phyloP scores from a whole-genome alignment of 345 rosid species.

The Stellera chamaejasme region DNA sequence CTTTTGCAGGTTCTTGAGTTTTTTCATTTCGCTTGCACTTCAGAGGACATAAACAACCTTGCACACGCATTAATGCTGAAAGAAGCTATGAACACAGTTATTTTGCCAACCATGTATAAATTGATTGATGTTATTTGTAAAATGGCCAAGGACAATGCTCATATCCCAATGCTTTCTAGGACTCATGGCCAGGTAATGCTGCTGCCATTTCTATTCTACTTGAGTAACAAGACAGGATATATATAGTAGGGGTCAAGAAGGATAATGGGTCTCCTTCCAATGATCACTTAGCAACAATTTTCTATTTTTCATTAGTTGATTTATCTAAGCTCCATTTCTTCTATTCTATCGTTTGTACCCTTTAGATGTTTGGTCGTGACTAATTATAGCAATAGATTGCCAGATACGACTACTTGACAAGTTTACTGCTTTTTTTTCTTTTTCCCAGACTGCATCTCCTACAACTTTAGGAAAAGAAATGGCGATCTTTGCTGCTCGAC shows the following conservation, averaged over 20 bases:
- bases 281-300: background rate
- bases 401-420: background rate
- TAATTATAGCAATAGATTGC: background rate
- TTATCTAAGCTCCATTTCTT: background rate
- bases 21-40: slow-evolving; percentile 95
- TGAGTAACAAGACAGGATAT: background rate
- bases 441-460: slow-evolving; percentile 84
- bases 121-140: slow-evolving; percentile 47
- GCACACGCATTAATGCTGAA: slow-evolving; percentile 89
- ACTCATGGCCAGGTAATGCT: slow-evolving; percentile 91
- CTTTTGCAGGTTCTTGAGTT: slow-evolving; percentile 73
- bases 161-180: slow-evolving; percentile 84
- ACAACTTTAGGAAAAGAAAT: slow-evolving; percentile 94
- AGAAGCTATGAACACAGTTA: slow-evolving; percentile 49
- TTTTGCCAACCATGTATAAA: slow-evolving; percentile 70
- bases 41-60: slow-evolving; percentile 94
- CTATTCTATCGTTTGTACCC: slow-evolving; percentile 6
- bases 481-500: slow-evolving; percentile 82
- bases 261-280: background rate
- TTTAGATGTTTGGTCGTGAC: background rate
- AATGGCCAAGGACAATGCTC: slow-evolving; percentile 61
- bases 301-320: background rate
- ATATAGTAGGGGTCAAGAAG: background rate
- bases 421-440: background rate
- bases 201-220: background rate